Conservation (phyloP, 179 eudicot species). For the Corrigiola litoralis region DNA sequence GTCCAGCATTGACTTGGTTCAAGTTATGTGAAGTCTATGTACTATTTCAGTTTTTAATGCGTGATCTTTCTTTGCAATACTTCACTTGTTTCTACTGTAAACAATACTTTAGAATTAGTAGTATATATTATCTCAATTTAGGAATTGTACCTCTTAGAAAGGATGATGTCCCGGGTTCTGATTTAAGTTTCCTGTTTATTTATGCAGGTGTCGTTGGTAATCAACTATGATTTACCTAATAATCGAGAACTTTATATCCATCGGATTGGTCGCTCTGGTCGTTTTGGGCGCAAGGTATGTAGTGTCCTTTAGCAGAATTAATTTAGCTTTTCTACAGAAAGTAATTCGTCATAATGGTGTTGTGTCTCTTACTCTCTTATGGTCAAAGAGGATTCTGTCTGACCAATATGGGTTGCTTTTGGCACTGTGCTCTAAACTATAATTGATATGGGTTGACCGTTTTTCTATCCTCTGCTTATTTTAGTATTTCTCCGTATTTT, state of each 20-base stretch:
- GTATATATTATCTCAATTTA: too few relatives aligned
- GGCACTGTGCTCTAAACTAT: too few relatives aligned
- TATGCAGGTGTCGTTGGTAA: conserved; percentile 80
- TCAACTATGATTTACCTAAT: conserved; percentile 91
- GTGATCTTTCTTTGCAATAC: too few relatives aligned
- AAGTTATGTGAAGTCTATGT: too few relatives aligned
- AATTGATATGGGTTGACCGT: too few relatives aligned
- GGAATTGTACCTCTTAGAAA: background rate
- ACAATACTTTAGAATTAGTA: too few relatives aligned
- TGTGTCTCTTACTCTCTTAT: background rate
- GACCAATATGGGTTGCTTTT: background rate
- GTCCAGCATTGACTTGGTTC: too few relatives aligned
- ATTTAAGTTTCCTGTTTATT: background rate
- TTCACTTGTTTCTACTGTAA: too few relatives aligned
- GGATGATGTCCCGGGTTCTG: background rate
- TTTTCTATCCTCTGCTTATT: too few relatives aligned
- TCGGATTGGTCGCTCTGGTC: conserved; percentile 97
- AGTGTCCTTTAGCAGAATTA: background rate
- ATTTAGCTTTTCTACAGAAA: background rate
- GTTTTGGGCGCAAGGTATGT: conserved; percentile 91
- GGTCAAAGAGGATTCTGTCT: background rate
- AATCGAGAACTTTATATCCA: conserved; percentile 97
- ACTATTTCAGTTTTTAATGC: too few relatives aligned
- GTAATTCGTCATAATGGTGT: background rate
- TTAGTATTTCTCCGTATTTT: too few relatives aligned